Evolutionary conservation across 768 basidiomycete genomes (phyloP), one percentile per base, ranked within the genome.

Genomic region (Suillus cothurnatus): DNA sequence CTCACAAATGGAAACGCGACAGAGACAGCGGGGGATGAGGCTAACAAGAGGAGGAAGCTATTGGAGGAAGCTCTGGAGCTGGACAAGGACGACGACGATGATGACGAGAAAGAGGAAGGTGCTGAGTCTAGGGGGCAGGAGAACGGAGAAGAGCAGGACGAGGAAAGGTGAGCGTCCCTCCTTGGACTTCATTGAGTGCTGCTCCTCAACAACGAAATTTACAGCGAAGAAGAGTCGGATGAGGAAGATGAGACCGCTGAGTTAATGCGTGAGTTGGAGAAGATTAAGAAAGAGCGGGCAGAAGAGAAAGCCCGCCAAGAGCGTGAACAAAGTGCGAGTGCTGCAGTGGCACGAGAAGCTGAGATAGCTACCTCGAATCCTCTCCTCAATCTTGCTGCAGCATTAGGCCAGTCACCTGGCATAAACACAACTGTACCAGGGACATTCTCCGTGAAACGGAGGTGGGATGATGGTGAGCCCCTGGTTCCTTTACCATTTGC

Each of bases 201-300:
- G 58, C 56, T 39, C 19, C 58, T 11, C 58, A n/a, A 32, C 21
- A 66, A 39, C n/a, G 9, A 55, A 38, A 21, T 32, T 58, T 26
- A 45, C 66, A 84, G 81, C 61, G 87, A 88, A 41, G 85, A 85
- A 9, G 83, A 85, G 8, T 75, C 79, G 0, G 87, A 88, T 21
- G 92, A 93, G 11, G 95, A 97, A 68, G 93, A 95, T 71, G 94
- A 97, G 62, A 94, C 95, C 0, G 95, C 95, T 0, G 97, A 97
- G 71, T 83, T 99, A 28, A 82, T 99, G 67, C 89, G 95, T 31
- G 97, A 99, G 76, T 84, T 99, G n/a, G 97, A 97, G 78, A 98
- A 97, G 81, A 98, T 99, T 70, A 98, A 97, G 78, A 90, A 90
- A 56, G 96, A 99, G 73, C 85, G 97, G 12, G 96, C 96, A 14